A percentile compares a stretch with the other conserved stretches of the same genome.
phyloP scores from a whole-genome alignment of 2,329 filamentous ascomycete genomes.

The Paraphaeosphaeria sporulosa region DNA sequence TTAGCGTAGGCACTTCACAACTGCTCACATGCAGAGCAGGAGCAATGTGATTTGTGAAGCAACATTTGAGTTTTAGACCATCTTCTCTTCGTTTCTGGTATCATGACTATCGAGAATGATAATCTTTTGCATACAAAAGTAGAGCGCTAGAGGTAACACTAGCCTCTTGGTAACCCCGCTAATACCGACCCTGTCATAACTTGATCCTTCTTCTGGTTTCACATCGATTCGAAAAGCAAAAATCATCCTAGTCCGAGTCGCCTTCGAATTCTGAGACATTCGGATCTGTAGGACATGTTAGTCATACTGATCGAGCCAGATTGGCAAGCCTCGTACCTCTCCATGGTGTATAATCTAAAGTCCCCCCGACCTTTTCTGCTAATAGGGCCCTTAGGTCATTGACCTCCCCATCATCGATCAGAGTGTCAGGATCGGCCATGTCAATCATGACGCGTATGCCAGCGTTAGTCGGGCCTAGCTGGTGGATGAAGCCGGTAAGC shows the following conservation, averaged over 20 bases:
- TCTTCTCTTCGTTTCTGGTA: not conserved
- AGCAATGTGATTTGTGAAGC: not conserved
- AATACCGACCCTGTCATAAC: not conserved
- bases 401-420: conserved; percentile 51
- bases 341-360: conserved; percentile 53
- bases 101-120: not conserved
- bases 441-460: conserved; percentile 55
- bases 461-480: conserved; percentile 51
- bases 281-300: conserved; percentile 10
- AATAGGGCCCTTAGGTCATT: conserved; percentile 49
- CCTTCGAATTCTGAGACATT: conserved; percentile 22
- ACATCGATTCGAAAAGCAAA: not conserved
- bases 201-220: not conserved
- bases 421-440: conserved; percentile 53
- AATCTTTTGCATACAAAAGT: not conserved
- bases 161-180: not conserved
- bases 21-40: not conserved
- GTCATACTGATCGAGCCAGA: not conserved
- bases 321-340: conserved; percentile 46
- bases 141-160: not conserved
- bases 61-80: not conserved
- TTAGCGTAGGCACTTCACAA: not conserved
- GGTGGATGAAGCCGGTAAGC: conserved; percentile 55
- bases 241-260: conserved; percentile 18
- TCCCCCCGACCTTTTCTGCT: conserved; percentile 50